Base-by-base conservation (phyloP, 495 filamentous ascomycete genomes). In the Extremus antarcticus region DNA sequence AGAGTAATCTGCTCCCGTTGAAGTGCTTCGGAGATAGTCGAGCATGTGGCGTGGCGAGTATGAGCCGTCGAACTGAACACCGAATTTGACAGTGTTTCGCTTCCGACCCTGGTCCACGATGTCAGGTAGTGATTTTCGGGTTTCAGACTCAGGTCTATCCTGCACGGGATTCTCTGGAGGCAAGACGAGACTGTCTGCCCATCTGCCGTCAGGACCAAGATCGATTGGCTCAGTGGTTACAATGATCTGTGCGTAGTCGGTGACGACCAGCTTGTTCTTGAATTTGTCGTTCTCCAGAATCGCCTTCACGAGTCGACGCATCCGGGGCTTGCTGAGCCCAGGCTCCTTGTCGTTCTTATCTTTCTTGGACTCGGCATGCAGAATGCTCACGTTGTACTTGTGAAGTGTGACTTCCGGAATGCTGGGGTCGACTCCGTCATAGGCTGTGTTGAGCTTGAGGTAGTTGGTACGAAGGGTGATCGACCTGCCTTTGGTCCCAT, bases 401-500 rank as follows among this genome's bases (percentile, higher is more conserved):
- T n/a, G n/a, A n/a, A n/a, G n/a, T n/a, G n/a, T n/a, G n/a, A n/a
- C n/a, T n/a, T n/a, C n/a, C n/a, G n/a, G n/a, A n/a, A n/a, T n/a
- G n/a, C n/a, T n/a, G n/a, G n/a, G n/a, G n/a, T n/a, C n/a, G n/a
- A n/a, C n/a, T n/a, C n/a, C n/a, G n/a, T n/a, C n/a, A n/a, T n/a
- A n/a, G n/a, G n/a, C n/a, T n/a, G n/a, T 35, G 35, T 66, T 57
- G 17, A 78, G 21, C 2, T 64, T 40, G 53, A 78, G 71, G 57
- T 74, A 76, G 51, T 79, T 77, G 0, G 75, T 66, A 16, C 74
- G 66, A 0, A 78, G 61, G 0, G 66, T 51, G 20, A 74, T 66
- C 1, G 38, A 0, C 15, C 25, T 45, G 15, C 76, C 76, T 21
- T 55, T n/a, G 1, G 61, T 72, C 3, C 73, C 76, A 61, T 74